Conservation (phyloP, 768 basidiomycete species). For the Amanita polypyramis region DNA sequence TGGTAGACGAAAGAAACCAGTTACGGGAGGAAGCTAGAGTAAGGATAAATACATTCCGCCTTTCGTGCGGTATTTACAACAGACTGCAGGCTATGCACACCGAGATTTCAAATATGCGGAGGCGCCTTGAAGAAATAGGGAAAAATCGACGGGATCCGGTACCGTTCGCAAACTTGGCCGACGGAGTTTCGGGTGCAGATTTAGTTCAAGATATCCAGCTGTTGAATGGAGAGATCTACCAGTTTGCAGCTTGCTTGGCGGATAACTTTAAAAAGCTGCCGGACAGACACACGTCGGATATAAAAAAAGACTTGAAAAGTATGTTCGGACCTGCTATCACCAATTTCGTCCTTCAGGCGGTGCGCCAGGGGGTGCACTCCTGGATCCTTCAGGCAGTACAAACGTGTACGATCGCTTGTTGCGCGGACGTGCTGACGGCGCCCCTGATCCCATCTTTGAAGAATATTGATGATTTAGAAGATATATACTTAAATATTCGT, state of each 20-base stretch:
- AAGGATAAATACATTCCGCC: background rate
- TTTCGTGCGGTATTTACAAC: background rate
- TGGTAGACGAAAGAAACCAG: background rate
- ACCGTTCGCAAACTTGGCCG: background rate
- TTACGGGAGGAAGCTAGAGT: background rate
- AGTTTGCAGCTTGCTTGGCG: background rate
- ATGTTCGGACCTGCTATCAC: background rate
- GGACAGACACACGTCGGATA: background rate
- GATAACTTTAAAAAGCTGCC: background rate
- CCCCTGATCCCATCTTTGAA: background rate
- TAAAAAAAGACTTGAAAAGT: background rate
- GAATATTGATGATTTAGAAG: background rate
- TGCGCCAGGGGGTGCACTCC: background rate
- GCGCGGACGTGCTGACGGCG: background rate
- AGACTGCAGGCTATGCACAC: background rate
- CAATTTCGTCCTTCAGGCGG: background rate
- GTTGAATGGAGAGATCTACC: conserved; percentile 3
- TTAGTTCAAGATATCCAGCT: background rate
- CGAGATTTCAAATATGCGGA: background rate
- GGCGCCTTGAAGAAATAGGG: background rate
- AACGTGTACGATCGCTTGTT: background rate
- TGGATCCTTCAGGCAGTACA: background rate
- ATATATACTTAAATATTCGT: background rate
- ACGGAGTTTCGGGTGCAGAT: background rate
- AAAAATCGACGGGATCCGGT: no score